Base-by-base conservation (phyloP, 441 rosid species). In the Croton setiger region DNA sequence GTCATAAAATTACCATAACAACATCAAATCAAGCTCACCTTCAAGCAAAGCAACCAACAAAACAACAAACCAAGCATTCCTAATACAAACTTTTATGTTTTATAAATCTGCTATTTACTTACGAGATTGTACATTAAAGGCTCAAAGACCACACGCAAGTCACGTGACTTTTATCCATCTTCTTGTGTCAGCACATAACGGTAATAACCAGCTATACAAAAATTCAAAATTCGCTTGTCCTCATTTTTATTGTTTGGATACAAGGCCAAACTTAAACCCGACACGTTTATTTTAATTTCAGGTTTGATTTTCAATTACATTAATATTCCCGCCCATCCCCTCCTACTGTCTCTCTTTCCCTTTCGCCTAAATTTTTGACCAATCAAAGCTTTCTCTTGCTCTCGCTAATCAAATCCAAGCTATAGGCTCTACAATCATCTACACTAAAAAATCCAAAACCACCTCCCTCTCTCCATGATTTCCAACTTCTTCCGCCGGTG, bases 301-400 rank as follows among this genome's bases (percentile, higher is more conserved):
- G 66, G 27, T 72, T 66, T 66, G 51, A 67, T 66, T 66, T 72
- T 60, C 39, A 60, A 58, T 62, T 37, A 18, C 36, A 14, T 37
- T 57, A 14, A 9, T 1, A 58, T 60, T 71, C 75, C 75, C 75
- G 75, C 75, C 45, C 66, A 35, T 41, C 44, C 9, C 58, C n/a
- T n/a, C n/a, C n/a, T n/a, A 5, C 13, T 1, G 33, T 7, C 21
- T 18, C 14, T 41, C n/a, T 23, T 14, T 48, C 23, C 21, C n/a
- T 36, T 0, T 41, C 27, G 33, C 58, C 69, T 57, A n/a, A 21
- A 33, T 57, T 57, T 44, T 44, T 43, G 56, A 41, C 62, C 35
- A 54, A 51, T 52, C 61, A n/a, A 49, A 35, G 8, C 49, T 43
- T 20, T 63, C 44, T 14, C 52, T 64, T 53, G 44, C 21, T 21